Evolutionary conservation across 1,139 yeast species (phyloP).

Genomic region (Candida sanyaensis): DNA sequence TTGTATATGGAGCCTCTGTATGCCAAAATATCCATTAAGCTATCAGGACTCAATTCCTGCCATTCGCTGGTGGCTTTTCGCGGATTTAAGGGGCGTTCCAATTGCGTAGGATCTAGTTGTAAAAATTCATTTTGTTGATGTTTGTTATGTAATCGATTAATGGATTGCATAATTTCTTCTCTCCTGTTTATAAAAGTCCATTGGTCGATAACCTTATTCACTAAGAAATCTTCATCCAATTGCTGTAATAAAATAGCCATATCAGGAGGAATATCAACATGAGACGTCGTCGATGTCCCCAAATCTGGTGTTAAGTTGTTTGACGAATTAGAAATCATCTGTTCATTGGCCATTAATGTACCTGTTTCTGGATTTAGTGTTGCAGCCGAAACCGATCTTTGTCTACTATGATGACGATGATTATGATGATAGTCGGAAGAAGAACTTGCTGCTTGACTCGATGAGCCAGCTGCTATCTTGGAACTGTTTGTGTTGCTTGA

Average conservation of each 20-base stretch:
- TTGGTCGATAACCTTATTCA: slow-evolving; percentile 46
- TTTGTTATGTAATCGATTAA: slow-evolving; percentile 37
- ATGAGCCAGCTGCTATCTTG: not conserved
- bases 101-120: slow-evolving; percentile 41
- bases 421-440: not conserved
- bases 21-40: slow-evolving; percentile 70
- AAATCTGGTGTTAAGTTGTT: slow-evolving; percentile 9
- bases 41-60: slow-evolving; percentile 39
- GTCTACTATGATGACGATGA: slow-evolving; percentile 5
- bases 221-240: slow-evolving; percentile 45
- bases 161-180: slow-evolving; percentile 47
- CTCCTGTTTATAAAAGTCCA: slow-evolving; percentile 51
- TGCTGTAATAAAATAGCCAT: slow-evolving; percentile 45
- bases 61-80: slow-evolving; percentile 30
- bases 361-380: slow-evolving; percentile 14
- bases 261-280: slow-evolving; percentile 47
- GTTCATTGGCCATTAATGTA: slow-evolving; percentile 7
- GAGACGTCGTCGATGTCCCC: slow-evolving; percentile 7
- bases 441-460: not conserved
- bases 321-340: slow-evolving; percentile 7
- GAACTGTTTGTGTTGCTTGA: slow-evolving; percentile 1
- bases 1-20: slow-evolving; percentile 69
- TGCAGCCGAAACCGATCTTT: slow-evolving; percentile 16
- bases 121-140: slow-evolving; percentile 24
- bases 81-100: slow-evolving; percentile 61